Base-by-base conservation (phyloP, 2,329 filamentous ascomycete species). In the Paecilomyces variotii region DNA sequence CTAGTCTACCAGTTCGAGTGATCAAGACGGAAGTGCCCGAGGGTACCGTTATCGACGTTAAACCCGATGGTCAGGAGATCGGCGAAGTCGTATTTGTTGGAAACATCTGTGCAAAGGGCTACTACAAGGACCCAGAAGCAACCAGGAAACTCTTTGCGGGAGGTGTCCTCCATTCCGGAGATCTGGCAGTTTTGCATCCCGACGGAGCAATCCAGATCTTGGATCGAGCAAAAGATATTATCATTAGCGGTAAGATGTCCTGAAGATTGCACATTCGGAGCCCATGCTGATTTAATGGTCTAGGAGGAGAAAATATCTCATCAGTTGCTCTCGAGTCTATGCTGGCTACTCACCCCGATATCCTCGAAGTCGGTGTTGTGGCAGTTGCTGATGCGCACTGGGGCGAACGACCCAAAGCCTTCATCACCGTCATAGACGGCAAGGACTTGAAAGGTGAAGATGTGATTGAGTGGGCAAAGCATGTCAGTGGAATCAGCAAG, bases 331-430 rank as follows among this genome's bases (percentile, higher is more conserved):
- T 99, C 2, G 94, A 99, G 76, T 85, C 87, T 60, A 90, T 96
- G 86, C 82, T 99, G 1, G 88, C 88, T 4, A 87, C 90, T 54
- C 94, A 99, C 71, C 91, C 92, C 0, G 86, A 90, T 64, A 85
- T 99, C 39, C 84, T 99, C 26, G 94, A 99, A 77, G 92, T 88
- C 0, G 94, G 91, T 39, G 92, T 97, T 32, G 90, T 97, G 4
- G 89, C 90, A 0, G 87, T 97, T 0, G 81, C 87, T 0, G 92
- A 97, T 72, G 87, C 86, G 39, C 90, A 95, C 71, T 99, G 93
- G 92, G 94, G 94, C 26, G 94, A 99, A 76, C 79, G 90, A n/a
- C 93, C 94, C 11, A 96, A 96, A 76, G 94, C 93, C 0, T 99
- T 90, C 70, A 78, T 97, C 60, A 97, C 94, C 0, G 80, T 91